Conservation (phyloP, 163 green algal species). For the Scenedesmus sp. region DNA sequence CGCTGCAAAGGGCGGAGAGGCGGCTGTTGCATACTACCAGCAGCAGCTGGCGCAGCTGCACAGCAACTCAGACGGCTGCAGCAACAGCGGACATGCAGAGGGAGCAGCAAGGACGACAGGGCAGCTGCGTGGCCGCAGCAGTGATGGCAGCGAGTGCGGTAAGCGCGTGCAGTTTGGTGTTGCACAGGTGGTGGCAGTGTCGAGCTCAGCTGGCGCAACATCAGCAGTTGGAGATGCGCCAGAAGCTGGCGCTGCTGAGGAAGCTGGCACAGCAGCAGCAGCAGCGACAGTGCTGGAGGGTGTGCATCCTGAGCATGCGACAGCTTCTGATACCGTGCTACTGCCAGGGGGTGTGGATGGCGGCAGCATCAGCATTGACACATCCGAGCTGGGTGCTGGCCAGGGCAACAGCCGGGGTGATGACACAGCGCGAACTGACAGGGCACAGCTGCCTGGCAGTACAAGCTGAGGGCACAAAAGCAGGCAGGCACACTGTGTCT, state of each 20-base stretch:
- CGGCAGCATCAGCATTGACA: not conserved
- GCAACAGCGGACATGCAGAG: not conserved
- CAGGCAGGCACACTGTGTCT: not conserved
- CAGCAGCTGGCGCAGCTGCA: not conserved
- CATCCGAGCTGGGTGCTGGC: not conserved
- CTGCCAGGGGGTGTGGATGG: not conserved
- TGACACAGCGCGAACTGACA: not conserved
- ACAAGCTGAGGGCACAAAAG: not conserved
- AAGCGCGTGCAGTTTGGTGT: conserved; percentile 27
- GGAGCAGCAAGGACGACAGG: not conserved
- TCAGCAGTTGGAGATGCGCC: not conserved
- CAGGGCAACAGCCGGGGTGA: not conserved
- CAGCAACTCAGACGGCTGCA: not conserved
- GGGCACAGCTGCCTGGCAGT: not conserved
- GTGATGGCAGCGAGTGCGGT: not conserved
- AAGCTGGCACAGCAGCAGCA: not conserved
- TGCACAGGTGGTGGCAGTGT: not conserved
- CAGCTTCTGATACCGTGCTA: not conserved
- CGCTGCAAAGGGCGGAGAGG: not conserved
- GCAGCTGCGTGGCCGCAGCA: not conserved
- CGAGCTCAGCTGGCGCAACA: not conserved
- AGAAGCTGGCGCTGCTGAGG: not conserved
- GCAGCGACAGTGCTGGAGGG: not conserved
- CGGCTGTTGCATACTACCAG: not conserved
- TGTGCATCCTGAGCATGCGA: not conserved